Percentiles rank a stretch among this genome's conserved stretches.
Conservation (phyloP, 169 alveolate species). For the Plasmodium cynomolgi region DNA sequence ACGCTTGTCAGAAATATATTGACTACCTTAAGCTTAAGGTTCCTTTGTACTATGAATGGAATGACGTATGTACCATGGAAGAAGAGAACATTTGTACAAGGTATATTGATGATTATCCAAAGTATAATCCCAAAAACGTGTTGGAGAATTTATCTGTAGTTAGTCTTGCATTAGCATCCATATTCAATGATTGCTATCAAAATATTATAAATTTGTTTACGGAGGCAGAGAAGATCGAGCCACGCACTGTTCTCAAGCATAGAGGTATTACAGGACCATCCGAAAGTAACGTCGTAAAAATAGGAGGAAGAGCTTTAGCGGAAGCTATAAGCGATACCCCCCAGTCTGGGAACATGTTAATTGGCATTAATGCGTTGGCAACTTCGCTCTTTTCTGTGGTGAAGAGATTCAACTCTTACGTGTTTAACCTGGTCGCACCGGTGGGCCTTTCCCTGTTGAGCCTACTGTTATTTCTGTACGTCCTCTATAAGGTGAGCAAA, state of each 20-base stretch:
- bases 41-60: constrained; percentile 39
- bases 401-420: not conserved
- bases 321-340: not conserved
- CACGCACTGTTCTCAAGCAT: constrained; percentile 16
- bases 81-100: constrained; percentile 30
- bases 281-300: not conserved
- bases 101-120: constrained; percentile 5
- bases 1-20: constrained; percentile 23
- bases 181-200: constrained; percentile 34
- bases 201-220: constrained; percentile 13
- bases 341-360: not conserved
- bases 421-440: not conserved
- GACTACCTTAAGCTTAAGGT: not conserved
- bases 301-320: constrained; percentile 15
- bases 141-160: constrained; percentile 29
- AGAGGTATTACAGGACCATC: not conserved
- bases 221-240: not conserved
- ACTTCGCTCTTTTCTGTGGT: not conserved
- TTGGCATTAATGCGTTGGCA: constrained; percentile 17
- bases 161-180: constrained; percentile 31
- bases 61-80: constrained; percentile 3
- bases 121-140: constrained; percentile 23
- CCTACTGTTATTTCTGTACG: not conserved
- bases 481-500: not conserved
- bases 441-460: not conserved